phyloP scores from a whole-genome alignment of 495 filamentous ascomycete species.

The Aspergillus indologenus region DNA sequence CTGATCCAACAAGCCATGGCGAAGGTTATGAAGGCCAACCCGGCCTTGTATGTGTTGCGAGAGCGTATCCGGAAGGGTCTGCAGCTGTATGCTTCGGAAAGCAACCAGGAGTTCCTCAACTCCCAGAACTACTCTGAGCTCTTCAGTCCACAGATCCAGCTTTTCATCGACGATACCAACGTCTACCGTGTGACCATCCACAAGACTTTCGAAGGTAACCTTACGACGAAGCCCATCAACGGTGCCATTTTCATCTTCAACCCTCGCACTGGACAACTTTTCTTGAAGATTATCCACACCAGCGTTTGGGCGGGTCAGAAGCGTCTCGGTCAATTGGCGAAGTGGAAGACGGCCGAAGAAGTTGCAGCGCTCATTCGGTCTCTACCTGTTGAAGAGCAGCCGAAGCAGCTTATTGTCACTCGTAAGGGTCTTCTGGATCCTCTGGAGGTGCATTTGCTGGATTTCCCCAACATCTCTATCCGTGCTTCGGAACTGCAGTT shows the following conservation, averaged over 20 bases:
- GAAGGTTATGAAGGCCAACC: slow-evolving; percentile 99
- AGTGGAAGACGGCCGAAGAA: slow-evolving; percentile 99
- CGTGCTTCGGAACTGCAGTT: slow-evolving; percentile 96
- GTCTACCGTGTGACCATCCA: slow-evolving; percentile 99
- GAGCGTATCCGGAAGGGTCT: slow-evolving; percentile 99
- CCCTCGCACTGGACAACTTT: slow-evolving; percentile 93
- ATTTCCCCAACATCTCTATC: slow-evolving; percentile 99
- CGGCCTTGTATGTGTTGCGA: slow-evolving; percentile 90
- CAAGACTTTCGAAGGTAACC: slow-evolving; percentile 99
- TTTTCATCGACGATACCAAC: slow-evolving; percentile 99
- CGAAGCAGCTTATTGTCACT: slow-evolving; percentile 98
- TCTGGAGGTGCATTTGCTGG: slow-evolving; percentile 92
- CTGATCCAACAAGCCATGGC: slow-evolving; percentile 97
- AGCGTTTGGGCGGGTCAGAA: slow-evolving; percentile 99
- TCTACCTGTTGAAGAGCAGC: slow-evolving; percentile 95
- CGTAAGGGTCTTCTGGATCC: slow-evolving; percentile 97
- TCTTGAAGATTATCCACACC: slow-evolving; percentile 99
- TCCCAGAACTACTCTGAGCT: slow-evolving; percentile 99
- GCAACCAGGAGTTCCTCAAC: slow-evolving; percentile 99
- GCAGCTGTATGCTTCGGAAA: slow-evolving; percentile 96
- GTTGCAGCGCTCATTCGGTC: slow-evolving; percentile 96
- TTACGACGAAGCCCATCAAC: slow-evolving; percentile 99
- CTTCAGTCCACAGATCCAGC: slow-evolving; percentile 98
- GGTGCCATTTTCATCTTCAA: slow-evolving; percentile 99
- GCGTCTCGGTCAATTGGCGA: slow-evolving; percentile 95